Base-by-base conservation (phyloP, 352 stramenopile species). In the Pythium pectinolyticum region DNA sequence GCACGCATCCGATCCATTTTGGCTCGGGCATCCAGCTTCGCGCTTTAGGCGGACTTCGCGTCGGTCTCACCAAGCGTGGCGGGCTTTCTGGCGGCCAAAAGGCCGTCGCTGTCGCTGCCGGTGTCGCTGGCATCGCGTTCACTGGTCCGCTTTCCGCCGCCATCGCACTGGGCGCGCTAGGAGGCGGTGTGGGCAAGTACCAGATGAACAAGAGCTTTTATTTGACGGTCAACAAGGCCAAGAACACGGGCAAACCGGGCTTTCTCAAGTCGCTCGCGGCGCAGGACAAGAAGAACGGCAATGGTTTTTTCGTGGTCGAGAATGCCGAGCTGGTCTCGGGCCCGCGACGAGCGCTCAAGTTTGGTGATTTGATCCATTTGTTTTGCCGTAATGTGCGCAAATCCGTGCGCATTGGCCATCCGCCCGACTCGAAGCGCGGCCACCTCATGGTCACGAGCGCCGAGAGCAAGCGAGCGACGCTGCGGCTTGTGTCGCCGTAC, bases 131-230 rank as follows among this genome's bases (percentile, higher is more conserved):
- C 7, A 68, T 87, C 11, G 75, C 80, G 2, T 63, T 90, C 17
- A 84, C 75, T 0, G 77, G 77, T 4, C 78, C 79, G 12, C 55
- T 88, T 17, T 84, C 77, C 11, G 75, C 77, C 5, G 70, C 83
- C 15, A 64, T 90, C 22, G 73, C 79, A 1, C 56, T 88, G 1
- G 79, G 79, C 14, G 82, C 77, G 0, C 56, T 90, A 8, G 75
- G 79, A 12, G 74, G 77, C 40, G 79, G 79, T 34, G 67, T 86
- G 9, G 75, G 77, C 51, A 86, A 82, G 69, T 88, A 88, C 57
- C 82, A 88, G 41, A 51, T 87, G 24, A 90, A 84, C 62, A 90
- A 88, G 59, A 70, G 75, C 28, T 72, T 71, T 25, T 86, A 81
- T 20, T 32, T 90, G 19, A 80, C 68, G 47, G 59, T 89, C 2